A percentile compares a stretch with the other conserved stretches of the same genome.
These are phyloP conservation scores for Hanseniaspora taiwanica DNA, from an alignment of 805 yeast species.

Conservation along the genomic window DNA sequence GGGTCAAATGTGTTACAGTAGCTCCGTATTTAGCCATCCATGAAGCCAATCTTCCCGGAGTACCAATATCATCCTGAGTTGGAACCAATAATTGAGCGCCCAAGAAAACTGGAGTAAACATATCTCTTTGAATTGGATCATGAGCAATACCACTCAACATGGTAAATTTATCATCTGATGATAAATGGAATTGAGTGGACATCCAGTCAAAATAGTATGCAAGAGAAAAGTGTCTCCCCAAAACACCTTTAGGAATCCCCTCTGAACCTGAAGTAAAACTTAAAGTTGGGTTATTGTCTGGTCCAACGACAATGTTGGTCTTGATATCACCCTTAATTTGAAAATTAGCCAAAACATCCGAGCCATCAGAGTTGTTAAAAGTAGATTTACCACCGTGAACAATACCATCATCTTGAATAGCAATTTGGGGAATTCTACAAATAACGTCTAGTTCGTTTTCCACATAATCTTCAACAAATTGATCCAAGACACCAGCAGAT, in stretches of 20 bases:
- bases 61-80: slow-evolving; percentile 93
- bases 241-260: slow-evolving; percentile 97
- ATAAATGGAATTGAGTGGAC: slow-evolving; percentile 71
- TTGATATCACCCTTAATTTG: slow-evolving; percentile 37
- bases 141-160: slow-evolving; percentile 99
- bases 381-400: slow-evolving; percentile 41
- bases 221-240: slow-evolving; percentile 92
- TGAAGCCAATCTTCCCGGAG: slow-evolving; percentile 93
- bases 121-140: slow-evolving; percentile 98
- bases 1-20: slow-evolving; percentile 93
- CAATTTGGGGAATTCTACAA: slow-evolving; percentile 64
- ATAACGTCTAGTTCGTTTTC: slow-evolving; percentile 56
- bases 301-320: slow-evolving; percentile 89
- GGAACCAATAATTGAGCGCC: slow-evolving; percentile 93
- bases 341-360: slow-evolving; percentile 39
- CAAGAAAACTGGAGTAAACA: slow-evolving; percentile 91
- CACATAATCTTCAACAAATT: slow-evolving; percentile 68
- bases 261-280: slow-evolving; percentile 97
- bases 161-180: slow-evolving; percentile 77
- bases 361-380: slow-evolving; percentile 11
- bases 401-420: slow-evolving; percentile 62
- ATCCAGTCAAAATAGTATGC: slow-evolving; percentile 99
- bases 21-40: slow-evolving; percentile 93
- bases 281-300: slow-evolving; percentile 93
- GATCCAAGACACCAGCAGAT: slow-evolving; percentile 77